Conservation (phyloP, 331 rosid species). For the Acacia pycnantha region DNA sequence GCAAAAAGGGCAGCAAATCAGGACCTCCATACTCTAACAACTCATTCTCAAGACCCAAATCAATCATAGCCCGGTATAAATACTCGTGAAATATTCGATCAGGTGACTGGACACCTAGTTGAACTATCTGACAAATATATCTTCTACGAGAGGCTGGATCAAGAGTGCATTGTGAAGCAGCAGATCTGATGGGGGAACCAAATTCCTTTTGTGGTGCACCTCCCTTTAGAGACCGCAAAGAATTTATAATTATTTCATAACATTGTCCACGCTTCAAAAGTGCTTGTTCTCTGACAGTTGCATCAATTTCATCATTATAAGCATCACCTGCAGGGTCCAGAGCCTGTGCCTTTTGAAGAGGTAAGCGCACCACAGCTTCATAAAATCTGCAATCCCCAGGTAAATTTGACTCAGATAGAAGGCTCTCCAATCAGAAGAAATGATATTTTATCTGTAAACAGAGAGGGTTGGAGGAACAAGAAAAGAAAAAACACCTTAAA, state of each 20-base stretch:
- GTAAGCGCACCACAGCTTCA: slow-evolving; percentile 96
- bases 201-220: slow-evolving; percentile 66
- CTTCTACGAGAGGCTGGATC: slow-evolving; percentile 76
- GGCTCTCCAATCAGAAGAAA: slow-evolving; percentile 16
- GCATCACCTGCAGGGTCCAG: slow-evolving; percentile 94
- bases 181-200: slow-evolving; percentile 74
- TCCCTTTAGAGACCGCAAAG: slow-evolving; percentile 83
- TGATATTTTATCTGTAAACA: neutral
- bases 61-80: slow-evolving; percentile 92
- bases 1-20: slow-evolving; percentile 86
- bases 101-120: slow-evolving; percentile 90
- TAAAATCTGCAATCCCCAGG: slow-evolving; percentile 69
- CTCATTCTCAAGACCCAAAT: slow-evolving; percentile 88
- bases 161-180: slow-evolving; percentile 60
- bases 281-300: slow-evolving; percentile 72
- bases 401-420: slow-evolving; percentile 27
- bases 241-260: slow-evolving; percentile 83
- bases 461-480: neutral
- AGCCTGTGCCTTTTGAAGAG: slow-evolving; percentile 97
- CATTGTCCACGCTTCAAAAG: slow-evolving; percentile 79
- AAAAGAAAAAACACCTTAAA: slow-evolving; percentile 60
- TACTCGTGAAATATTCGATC: slow-evolving; percentile 86
- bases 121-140: slow-evolving; percentile 88
- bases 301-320: slow-evolving; percentile 82
- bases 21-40: slow-evolving; percentile 96